Evolutionary conservation across 2,329 filamentous ascomycete species (phyloP).

Genomic region (Coniochaeta prunicola): DNA sequence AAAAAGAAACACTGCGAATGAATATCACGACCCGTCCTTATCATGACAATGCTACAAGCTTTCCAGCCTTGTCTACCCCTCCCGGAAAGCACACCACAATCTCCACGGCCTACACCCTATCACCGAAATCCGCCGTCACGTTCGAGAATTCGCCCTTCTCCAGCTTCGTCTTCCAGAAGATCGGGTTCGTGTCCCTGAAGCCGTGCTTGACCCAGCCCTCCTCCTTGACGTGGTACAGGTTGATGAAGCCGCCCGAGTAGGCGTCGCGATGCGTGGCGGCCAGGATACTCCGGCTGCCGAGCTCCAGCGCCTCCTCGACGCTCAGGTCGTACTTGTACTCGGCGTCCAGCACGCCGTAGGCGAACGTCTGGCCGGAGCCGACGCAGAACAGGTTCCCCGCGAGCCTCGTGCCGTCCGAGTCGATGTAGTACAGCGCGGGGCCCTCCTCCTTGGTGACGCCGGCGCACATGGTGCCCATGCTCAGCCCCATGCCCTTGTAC

Average conservation of each 20-base stretch:
- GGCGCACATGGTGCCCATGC: conserved; percentile 99
- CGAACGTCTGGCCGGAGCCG: conserved; percentile 95
- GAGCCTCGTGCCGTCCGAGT: conserved; percentile 90
- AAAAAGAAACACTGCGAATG: background rate
- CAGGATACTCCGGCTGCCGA: conserved; percentile 86
- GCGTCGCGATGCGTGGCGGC: conserved; percentile 95
- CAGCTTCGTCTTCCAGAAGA: conserved; percentile 99
- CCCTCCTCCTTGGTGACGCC: conserved; percentile 94
- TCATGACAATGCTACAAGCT: background rate
- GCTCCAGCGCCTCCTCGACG: conserved; percentile 81
- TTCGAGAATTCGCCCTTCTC: conserved; percentile 98
- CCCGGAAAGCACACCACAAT: background rate
- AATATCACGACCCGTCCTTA: background rate
- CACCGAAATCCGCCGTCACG: conserved; percentile 72
- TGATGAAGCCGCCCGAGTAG: conserved; percentile 98
- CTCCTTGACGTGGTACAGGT: conserved; percentile 98
- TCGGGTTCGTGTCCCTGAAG: conserved; percentile 96
- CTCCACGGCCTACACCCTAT: conserved; percentile 14
- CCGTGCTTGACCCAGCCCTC: conserved; percentile 98
- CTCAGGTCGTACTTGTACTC: conserved; percentile 88
- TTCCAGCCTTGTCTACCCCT: background rate
- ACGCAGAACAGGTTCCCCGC: conserved; percentile 97
- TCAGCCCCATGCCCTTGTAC: conserved; percentile 98
- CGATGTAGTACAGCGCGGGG: conserved; percentile 97
- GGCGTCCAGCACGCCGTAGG: conserved; percentile 94